Conservation (phyloP, 257 asterid species). For the Fraxinus pennsylvanica region DNA sequence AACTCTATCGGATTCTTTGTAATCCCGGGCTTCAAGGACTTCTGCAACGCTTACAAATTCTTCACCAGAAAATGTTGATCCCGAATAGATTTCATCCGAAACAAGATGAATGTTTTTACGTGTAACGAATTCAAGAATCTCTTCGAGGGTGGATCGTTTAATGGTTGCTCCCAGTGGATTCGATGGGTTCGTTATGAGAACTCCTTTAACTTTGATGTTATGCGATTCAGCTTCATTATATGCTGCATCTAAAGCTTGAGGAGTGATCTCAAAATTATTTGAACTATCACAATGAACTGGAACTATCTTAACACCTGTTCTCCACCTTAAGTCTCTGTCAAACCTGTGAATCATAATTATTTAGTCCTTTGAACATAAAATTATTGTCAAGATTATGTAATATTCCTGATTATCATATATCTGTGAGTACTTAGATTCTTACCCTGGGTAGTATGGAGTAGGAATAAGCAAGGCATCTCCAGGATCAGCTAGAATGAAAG, state of each 20-base stretch:
- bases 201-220: conserved; percentile 19
- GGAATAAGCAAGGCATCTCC: conserved; percentile 89
- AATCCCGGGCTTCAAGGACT: not conserved
- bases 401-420: not conserved
- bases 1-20: conserved; percentile 1
- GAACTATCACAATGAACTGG: conserved; percentile 15
- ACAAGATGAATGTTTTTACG: conserved; percentile 21
- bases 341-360: conserved; percentile 26
- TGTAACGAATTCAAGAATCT: conserved; percentile 10
- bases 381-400: no score
- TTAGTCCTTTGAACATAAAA: not conserved
- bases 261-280: conserved; percentile 17
- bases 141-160: not conserved
- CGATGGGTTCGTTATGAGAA: conserved; percentile 21
- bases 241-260: conserved; percentile 15
- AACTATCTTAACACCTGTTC: conserved; percentile 39
- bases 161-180: conserved; percentile 21
- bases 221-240: not conserved
- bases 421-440: conserved; percentile 4
- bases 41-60: conserved; percentile 22
- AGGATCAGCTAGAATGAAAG: conserved; percentile 77
- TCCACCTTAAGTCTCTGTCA: conserved; percentile 47
- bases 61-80: not conserved
- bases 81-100: conserved; percentile 27
- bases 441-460: conserved; percentile 98